These are phyloP conservation scores for Eimeria tenella DNA, from an alignment of 169 alveolate species.

Conservation along the genomic window DNA sequence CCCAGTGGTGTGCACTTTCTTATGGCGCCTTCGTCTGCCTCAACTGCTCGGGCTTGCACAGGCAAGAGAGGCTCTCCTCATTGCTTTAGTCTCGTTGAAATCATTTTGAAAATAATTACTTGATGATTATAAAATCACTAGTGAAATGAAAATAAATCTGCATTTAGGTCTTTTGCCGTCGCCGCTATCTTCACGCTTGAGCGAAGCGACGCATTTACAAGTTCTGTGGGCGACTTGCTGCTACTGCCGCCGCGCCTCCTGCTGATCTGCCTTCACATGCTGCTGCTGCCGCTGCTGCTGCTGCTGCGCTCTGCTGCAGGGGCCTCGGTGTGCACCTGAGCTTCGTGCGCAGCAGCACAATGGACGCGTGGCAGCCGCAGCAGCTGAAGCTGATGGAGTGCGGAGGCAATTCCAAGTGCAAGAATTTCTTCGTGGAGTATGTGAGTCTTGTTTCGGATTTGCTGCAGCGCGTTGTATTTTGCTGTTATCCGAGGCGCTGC, in stretches of 20 bases:
- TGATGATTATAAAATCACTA: too few relatives aligned
- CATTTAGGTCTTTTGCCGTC: background rate
- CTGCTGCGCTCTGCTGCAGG: slow-evolving; percentile 81
- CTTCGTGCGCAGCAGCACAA: slow-evolving; percentile 94
- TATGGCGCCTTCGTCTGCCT: slow-evolving; percentile 97
- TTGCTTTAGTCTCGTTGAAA: background rate
- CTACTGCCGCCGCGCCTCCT: background rate
- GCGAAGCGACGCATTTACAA: too few relatives aligned
- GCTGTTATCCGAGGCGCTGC: background rate
- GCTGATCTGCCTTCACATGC: slow-evolving; percentile 28
- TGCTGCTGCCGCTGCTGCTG: background rate
- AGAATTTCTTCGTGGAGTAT: slow-evolving; percentile 78
- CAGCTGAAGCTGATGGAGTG: slow-evolving; percentile 87
- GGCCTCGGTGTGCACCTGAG: slow-evolving; percentile 97
- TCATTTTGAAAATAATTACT: background rate
- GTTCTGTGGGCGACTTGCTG: background rate
- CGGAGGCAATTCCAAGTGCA: slow-evolving; percentile 81
- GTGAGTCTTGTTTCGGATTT: slow-evolving; percentile 9
- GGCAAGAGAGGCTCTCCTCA: slow-evolving; percentile 84
- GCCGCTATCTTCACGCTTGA: too few relatives aligned
- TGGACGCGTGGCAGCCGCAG: slow-evolving; percentile 93
- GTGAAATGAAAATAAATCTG: too few relatives aligned
- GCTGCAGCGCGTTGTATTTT: background rate
- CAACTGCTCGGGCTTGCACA: slow-evolving; percentile 94
- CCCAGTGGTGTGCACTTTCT: slow-evolving; percentile 97